Evolutionary conservation across 139 green algal species (phyloP).

Genomic region (Pedinophyceae sp.): DNA sequence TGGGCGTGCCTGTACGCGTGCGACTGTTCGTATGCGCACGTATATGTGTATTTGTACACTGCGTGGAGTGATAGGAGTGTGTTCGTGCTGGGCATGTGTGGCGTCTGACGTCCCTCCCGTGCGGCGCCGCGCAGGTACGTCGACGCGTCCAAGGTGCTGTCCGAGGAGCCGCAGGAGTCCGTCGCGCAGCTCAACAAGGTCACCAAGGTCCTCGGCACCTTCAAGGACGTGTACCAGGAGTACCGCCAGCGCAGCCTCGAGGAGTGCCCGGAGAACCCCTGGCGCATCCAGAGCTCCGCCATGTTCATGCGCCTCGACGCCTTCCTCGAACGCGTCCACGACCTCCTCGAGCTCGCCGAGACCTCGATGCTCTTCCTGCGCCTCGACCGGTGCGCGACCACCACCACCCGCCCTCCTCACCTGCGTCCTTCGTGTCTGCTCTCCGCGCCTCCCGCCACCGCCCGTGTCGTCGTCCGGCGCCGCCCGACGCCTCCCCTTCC

Average conservation of each 20-base stretch:
- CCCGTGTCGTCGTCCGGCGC: too few species aligned
- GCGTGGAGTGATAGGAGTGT: too few species aligned
- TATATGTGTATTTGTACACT: too few species aligned
- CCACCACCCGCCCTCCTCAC: too few species aligned
- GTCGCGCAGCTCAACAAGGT: slow-evolving; percentile 64
- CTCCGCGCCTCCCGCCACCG: too few species aligned
- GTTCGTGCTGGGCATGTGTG: too few species aligned
- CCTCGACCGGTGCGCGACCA: too few species aligned
- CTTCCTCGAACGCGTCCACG: slow-evolving; percentile 65
- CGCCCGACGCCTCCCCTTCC: too few species aligned
- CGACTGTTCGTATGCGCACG: too few species aligned
- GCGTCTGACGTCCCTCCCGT: slow-evolving; percentile 1
- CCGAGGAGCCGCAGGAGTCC: slow-evolving; percentile 50
- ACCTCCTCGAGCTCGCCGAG: slow-evolving; percentile 64
- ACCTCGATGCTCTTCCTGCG: slow-evolving; percentile 39
- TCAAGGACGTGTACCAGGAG: slow-evolving; percentile 75
- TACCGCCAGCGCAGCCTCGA: slow-evolving; percentile 15
- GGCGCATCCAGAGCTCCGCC: slow-evolving; percentile 64
- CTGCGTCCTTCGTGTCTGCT: too few species aligned
- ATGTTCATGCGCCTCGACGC: slow-evolving; percentile 63
- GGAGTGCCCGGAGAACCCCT: slow-evolving; percentile 50
- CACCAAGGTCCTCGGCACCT: slow-evolving; percentile 55
- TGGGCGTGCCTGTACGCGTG: too few species aligned
- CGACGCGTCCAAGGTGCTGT: slow-evolving; percentile 16
- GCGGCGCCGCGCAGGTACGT: slow-evolving; percentile 12